A percentile compares a stretch with the other conserved stretches of the same genome.
phyloP scores from a whole-genome alignment of 169 alveolate species.

The Plasmodium yoelii region DNA sequence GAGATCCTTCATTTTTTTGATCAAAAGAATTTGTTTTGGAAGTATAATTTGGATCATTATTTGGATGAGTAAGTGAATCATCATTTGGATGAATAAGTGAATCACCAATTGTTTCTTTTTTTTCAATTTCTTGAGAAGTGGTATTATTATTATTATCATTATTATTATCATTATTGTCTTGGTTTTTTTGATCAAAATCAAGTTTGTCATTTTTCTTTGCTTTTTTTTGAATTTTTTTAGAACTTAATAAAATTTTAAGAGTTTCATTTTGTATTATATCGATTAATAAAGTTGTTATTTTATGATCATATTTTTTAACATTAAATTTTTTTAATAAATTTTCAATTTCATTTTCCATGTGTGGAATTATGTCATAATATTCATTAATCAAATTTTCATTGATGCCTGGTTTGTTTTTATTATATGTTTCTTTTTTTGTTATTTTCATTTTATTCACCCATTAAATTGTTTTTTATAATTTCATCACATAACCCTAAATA shows the following conservation, averaged over 20 bases:
- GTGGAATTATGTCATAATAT: slow-evolving; percentile 40
- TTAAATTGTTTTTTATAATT: neutral
- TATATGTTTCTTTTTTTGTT: slow-evolving; percentile 8
- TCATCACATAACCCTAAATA: too few relatives aligned
- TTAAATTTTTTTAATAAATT: slow-evolving; percentile 48
- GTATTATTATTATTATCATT: too few relatives aligned
- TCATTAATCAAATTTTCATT: slow-evolving; percentile 6
- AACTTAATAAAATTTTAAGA: slow-evolving; percentile 39
- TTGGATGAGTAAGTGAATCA: neutral
- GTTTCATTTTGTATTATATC: slow-evolving; percentile 76
- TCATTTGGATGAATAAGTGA: neutral
- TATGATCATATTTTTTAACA: slow-evolving; percentile 67
- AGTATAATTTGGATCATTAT: neutral
- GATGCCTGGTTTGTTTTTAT: neutral
- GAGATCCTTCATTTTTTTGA: too few relatives aligned
- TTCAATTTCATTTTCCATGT: slow-evolving; percentile 59
- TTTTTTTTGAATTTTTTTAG: slow-evolving; percentile 37
- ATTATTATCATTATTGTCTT: too few relatives aligned
- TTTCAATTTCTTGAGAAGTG: neutral
- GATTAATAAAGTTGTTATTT: slow-evolving; percentile 52
- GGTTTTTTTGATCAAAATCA: neutral
- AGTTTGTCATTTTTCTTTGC: neutral
- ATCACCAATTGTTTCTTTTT: neutral
- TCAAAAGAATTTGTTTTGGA: neutral
- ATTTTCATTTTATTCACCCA: slow-evolving; percentile 18